Evolutionary conservation across 225 moss, liverwort and hornwort genomes (phyloP).

Genomic region (Sphagnum tenellum): DNA sequence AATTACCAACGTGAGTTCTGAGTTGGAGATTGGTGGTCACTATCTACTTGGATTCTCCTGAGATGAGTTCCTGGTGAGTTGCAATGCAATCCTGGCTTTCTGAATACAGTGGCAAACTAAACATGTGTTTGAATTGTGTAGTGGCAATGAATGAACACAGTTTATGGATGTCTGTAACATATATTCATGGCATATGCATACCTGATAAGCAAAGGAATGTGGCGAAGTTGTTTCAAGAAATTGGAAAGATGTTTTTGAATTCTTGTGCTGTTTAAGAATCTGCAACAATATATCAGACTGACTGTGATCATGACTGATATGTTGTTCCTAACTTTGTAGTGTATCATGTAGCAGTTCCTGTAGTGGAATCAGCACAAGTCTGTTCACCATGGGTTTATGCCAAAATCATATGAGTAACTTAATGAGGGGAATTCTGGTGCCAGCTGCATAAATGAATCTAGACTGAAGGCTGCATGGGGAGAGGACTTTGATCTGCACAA

Average conservation of each 20-base stretch:
- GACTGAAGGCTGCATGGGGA: background rate
- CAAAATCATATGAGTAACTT: too few species aligned
- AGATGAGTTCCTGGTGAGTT: conserved; percentile 38
- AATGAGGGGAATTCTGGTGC: too few species aligned
- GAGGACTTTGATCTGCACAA: background rate
- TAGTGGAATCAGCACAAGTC: too few species aligned
- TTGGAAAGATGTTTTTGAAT: background rate
- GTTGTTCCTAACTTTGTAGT: too few species aligned
- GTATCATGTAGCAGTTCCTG: too few species aligned
- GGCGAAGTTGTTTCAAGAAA: background rate
- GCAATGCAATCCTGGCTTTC: conserved; percentile 7
- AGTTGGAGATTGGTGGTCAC: background rate
- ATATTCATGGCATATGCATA: background rate
- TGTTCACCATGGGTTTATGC: too few species aligned
- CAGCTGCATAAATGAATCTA: too few species aligned
- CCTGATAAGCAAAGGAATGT: background rate
- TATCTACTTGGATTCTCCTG: conserved; percentile 27
- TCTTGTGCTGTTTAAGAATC: too few species aligned
- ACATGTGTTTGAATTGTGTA: conserved; percentile 3
- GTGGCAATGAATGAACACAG: conserved; percentile 10
- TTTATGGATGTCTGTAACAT: background rate
- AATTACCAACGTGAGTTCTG: background rate
- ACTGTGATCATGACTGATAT: too few species aligned
- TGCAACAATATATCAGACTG: too few species aligned
- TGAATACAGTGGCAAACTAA: background rate